Conservation (phyloP, 345 rosid species). For the Psidium friedrichsthalianum region DNA sequence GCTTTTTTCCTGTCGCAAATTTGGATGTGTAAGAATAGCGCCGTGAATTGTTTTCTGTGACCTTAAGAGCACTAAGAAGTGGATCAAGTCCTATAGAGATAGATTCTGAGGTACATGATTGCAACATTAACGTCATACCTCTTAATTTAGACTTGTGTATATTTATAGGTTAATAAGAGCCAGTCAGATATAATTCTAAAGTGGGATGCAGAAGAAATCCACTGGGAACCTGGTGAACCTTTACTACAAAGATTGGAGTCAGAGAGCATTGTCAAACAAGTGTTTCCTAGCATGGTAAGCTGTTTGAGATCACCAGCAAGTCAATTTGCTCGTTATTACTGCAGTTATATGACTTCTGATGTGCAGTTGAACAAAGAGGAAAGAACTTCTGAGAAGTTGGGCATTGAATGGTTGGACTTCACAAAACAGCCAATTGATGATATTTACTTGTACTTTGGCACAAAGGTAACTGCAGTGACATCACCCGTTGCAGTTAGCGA, state of each 20-base stretch:
- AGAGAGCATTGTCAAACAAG: constrained; percentile 54
- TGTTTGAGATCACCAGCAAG: neutral
- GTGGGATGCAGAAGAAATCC: constrained; percentile 32
- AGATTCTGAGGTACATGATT: neutral
- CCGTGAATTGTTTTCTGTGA: neutral
- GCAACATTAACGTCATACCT: neutral
- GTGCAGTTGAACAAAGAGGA: constrained; percentile 68
- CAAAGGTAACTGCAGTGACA: constrained; percentile 38
- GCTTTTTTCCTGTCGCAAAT: neutral
- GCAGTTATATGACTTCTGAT: neutral
- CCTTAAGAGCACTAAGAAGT: neutral
- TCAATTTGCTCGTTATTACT: neutral
- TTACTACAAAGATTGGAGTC: constrained; percentile 51
- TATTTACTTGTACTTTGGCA: constrained; percentile 71
- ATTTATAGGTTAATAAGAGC: constrained; percentile 41
- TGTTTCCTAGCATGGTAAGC: constrained; percentile 79
- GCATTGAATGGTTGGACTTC: constrained; percentile 65
- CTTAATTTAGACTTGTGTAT: neutral
- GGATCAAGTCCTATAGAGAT: neutral
- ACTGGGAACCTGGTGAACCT: constrained; percentile 68
- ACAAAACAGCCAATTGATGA: constrained; percentile 80
- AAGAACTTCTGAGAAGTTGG: constrained; percentile 62
- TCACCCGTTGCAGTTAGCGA: neutral
- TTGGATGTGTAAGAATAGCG: neutral
- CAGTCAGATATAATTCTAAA: constrained; percentile 22